These are phyloP conservation scores for Suhomyces taliae DNA, from an alignment of 1,139 yeast genomes.

Conservation along the genomic window DNA sequence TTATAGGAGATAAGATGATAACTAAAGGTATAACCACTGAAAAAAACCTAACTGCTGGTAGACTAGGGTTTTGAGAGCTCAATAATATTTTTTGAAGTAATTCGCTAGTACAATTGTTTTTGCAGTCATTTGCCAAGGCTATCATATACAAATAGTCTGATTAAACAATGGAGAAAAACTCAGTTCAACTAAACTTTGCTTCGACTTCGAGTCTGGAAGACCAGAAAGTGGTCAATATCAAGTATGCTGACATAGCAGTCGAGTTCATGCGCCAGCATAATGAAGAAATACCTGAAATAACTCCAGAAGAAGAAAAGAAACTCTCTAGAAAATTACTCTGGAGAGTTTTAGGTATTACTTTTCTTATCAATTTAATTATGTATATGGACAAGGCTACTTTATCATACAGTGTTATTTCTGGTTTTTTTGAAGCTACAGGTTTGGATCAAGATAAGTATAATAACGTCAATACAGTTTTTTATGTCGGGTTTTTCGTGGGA, in stretches of 20 bases:
- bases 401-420: constrained; percentile 43
- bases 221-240: constrained; percentile 1
- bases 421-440: constrained; percentile 40
- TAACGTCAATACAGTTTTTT: constrained; percentile 37
- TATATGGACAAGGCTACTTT: constrained; percentile 48
- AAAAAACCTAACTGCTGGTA: too few species aligned
- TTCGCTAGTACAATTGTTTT: too few species aligned
- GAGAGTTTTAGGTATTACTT: constrained; percentile 33
- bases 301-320: constrained; percentile 34
- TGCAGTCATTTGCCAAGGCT: too few species aligned
- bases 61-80: too few species aligned
- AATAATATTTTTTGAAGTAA: too few species aligned
- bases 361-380: constrained; percentile 34
- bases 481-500: constrained; percentile 39
- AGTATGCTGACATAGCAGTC: constrained; percentile 40
- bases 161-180: too few species aligned
- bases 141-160: too few species aligned
- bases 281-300: constrained; percentile 18
- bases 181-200: not conserved
- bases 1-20: too few species aligned
- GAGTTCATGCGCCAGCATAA: constrained; percentile 33
- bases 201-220: not conserved
- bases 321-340: constrained; percentile 32
- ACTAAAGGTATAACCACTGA: too few species aligned
- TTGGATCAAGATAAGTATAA: constrained; percentile 33